A percentile compares a stretch with the other conserved stretches of the same genome.
Conservation (phyloP, 306 rosid genomes). For the Coriaria nepalensis region DNA sequence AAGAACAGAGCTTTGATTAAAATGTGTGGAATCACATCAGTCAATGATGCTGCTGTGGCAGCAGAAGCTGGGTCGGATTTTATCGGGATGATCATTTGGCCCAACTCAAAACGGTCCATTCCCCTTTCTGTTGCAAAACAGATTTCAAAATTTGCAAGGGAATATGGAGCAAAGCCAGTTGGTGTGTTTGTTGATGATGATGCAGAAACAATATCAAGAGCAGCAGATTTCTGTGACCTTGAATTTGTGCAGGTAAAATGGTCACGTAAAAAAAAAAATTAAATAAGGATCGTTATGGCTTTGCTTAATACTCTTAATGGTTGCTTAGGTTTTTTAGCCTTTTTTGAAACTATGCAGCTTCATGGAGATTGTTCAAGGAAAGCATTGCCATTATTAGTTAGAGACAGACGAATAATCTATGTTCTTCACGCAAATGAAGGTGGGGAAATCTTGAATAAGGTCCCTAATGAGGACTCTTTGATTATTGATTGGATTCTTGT, state of each 20-base stretch:
- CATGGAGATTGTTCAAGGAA: slow-evolving; percentile 70
- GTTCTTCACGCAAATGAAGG: slow-evolving; percentile 76
- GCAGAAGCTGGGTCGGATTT: slow-evolving; percentile 95
- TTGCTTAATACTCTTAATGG: not conserved
- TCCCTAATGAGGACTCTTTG: slow-evolving; percentile 50
- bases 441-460: slow-evolving; percentile 51
- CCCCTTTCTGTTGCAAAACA: slow-evolving; percentile 74
- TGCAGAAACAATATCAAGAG: slow-evolving; percentile 53
- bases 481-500: slow-evolving; percentile 77
- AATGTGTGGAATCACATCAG: slow-evolving; percentile 93
- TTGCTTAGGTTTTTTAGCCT: slow-evolving; percentile 8
- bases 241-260: slow-evolving; percentile 63
- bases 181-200: slow-evolving; percentile 92
- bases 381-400: slow-evolving; percentile 44
- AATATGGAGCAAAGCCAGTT: slow-evolving; percentile 69
- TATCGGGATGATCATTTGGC: slow-evolving; percentile 91
- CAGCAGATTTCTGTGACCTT: slow-evolving; percentile 53
- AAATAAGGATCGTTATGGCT: not conserved
- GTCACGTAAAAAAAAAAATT: too few species aligned
- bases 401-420: slow-evolving; percentile 47
- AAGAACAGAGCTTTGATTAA: slow-evolving; percentile 52
- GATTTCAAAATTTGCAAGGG: slow-evolving; percentile 74
- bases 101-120: slow-evolving; percentile 83
- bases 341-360: slow-evolving; percentile 48
- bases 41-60: slow-evolving; percentile 82